Evolutionary conservation across 371 early-diverging fungal species (phyloP).

Genomic region (Mortierella sp.): DNA sequence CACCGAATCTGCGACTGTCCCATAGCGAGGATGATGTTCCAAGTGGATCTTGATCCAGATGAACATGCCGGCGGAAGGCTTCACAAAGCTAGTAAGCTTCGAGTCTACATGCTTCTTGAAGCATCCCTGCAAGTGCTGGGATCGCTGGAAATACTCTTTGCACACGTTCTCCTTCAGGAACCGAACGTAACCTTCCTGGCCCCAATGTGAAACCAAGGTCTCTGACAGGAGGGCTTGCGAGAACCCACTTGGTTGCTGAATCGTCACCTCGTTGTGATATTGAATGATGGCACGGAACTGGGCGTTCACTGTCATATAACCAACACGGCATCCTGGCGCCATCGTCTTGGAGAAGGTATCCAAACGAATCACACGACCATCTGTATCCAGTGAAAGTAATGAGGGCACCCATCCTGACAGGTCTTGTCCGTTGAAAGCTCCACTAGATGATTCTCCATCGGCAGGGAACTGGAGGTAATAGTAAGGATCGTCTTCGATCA

Average conservation of each 20-base stretch:
- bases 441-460: too few species aligned
- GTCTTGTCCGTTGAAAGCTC: too few species aligned
- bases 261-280: constrained; percentile 78
- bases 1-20: constrained; percentile 36
- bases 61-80: constrained; percentile 88
- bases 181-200: constrained; percentile 68
- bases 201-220: constrained; percentile 72
- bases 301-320: constrained; percentile 83
- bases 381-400: constrained; percentile 81
- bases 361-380: constrained; percentile 84
- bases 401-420: too few species aligned
- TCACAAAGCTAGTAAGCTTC: constrained; percentile 68
- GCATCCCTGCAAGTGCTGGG: constrained; percentile 67
- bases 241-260: constrained; percentile 79
- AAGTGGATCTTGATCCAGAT: constrained; percentile 79
- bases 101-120: constrained; percentile 65
- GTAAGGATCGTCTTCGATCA: constrained; percentile 86
- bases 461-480: constrained; percentile 71
- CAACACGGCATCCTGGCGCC: constrained; percentile 83
- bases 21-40: constrained; percentile 60
- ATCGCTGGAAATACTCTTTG: constrained; percentile 67
- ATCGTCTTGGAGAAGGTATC: constrained; percentile 87
- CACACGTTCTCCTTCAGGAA: constrained; percentile 71
- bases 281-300: constrained; percentile 72
- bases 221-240: constrained; percentile 72